Base-by-base conservation (phyloP, 306 rosid species). In the Herpetospermum pedunculosum region DNA sequence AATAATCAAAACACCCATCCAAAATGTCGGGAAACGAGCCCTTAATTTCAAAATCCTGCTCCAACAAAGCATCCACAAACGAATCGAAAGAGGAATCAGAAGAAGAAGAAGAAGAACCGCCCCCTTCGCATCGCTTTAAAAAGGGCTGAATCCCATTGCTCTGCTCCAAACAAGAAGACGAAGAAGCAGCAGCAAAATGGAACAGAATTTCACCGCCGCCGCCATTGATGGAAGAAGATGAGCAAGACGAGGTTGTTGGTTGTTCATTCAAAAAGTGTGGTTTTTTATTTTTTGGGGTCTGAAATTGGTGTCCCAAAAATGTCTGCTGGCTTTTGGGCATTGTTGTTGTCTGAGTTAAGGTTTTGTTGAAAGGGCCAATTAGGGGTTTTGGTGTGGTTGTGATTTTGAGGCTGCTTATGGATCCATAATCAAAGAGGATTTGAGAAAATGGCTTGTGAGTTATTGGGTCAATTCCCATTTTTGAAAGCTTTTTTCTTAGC, bases 401-500 rank as follows among this genome's bases (percentile, higher is more conserved):
- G 80, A 86, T 81, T 52, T 84, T 80, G 80, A 86, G 58, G 80
- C 80, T 71, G 79, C 84, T 89, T 6, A 93, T 83, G 79, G 60
- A 84, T 75, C 96, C 96, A 59, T 76, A 88, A 75, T 94, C 99
- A 55, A 89, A 85, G 18, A 91, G 85, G 47, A 94, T 84, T 50
- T 91, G 96, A 40, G 97, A 83, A 16, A 86, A 83, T 6, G 97
- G 95, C 73, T 89, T 94, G 70, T 94, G 99, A 6, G 99, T 94
- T 23, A 94, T 77, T 3, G 95, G 97, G 75, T 94, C 99, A 64
- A 94, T 94, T 68, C 97, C 99, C 88, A 89, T 84, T 35, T 88
- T 91, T 80, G 76, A 75, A 29, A 91, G 99, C 89, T 88, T 94
- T 84, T 91, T 94, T 71, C 93, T 88, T 77, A 94, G 84, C 80